Percentiles rank a stretch among this genome's conserved stretches.
phyloP scores from a whole-genome alignment of 495 filamentous ascomycete genomes.

The Tuber aestivum region DNA sequence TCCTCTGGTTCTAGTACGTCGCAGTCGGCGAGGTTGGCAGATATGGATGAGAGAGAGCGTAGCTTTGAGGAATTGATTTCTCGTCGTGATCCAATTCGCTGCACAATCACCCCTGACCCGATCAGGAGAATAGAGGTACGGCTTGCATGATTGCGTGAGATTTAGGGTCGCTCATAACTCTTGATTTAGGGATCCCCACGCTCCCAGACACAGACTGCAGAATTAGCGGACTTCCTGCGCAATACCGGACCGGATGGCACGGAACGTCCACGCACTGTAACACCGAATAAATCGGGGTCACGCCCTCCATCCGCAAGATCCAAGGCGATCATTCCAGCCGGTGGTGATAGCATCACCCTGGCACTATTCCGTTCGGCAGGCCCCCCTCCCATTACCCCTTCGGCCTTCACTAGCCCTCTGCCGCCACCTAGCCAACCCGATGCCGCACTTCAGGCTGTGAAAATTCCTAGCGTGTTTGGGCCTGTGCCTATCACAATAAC shows the following conservation, averaged over 20 bases:
- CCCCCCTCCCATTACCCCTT: constrained; percentile 12
- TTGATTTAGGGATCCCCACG: constrained; percentile 22
- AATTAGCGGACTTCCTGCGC: constrained; percentile 76
- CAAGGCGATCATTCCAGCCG: constrained; percentile 29
- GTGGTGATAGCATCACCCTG: constrained; percentile 25
- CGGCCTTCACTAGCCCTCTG: constrained; percentile 1
- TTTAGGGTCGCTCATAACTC: background rate
- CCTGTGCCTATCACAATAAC: constrained; percentile 3
- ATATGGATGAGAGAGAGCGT: constrained; percentile 49
- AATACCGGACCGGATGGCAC: constrained; percentile 61
- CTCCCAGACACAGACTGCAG: constrained; percentile 30
- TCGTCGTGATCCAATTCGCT: constrained; percentile 86
- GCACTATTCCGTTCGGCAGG: constrained; percentile 26
- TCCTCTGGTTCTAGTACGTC: constrained; percentile 54
- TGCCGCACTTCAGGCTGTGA: constrained; percentile 5
- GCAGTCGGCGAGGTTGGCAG: constrained; percentile 45
- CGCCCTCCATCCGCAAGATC: constrained; percentile 31
- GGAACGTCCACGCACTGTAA: constrained; percentile 18
- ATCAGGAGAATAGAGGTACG: constrained; percentile 81
- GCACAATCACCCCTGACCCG: constrained; percentile 81
- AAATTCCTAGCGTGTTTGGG: background rate
- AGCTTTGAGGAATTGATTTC: constrained; percentile 83
- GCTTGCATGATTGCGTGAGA: constrained; percentile 11
- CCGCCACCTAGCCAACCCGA: constrained; percentile 16
- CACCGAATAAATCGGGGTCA: constrained; percentile 29